Evolutionary conservation across 345 rosid genomes (phyloP), one percentile per base, ranked within the genome.

Genomic region (Alliaria petiolata): DNA sequence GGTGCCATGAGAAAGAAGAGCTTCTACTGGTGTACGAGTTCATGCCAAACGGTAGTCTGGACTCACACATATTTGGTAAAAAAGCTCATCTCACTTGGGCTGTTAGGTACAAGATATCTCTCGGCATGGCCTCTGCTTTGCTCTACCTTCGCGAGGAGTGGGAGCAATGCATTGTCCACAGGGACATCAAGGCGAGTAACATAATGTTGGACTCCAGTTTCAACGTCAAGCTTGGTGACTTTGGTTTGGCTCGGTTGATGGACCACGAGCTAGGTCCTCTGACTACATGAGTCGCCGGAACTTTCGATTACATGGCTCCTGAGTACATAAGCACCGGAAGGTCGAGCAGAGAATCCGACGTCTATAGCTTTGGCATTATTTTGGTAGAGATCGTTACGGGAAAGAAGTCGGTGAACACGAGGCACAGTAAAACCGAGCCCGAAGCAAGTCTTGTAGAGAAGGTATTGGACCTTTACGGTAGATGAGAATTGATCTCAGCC

Each of bases 31-130:
- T 83, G 0, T 86, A 84, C 8, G 90, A 88, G 78, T 83, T 83
- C 76, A 82, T 88, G 90, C 82, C 83, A 5, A 87, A 88, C 26
- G 80, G 90, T 1, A 86, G 85, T 74, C 87, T 84, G 1, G 85
- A 86, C 53, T 25, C 51, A 2, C 90, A 46, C 13, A 46, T 46
- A 46, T 46, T 46, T 46, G 26, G 26, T 46, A 46, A 46, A 46
- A 46, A 46, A 46, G 4, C 13, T 19, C 11, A 17, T 19, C 51
- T 46, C 13, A 26, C 51, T 17, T 46, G 51, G 51, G 25, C 12
- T 16, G 51, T 45, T 45, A 45, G 51, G 51, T 45, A 25, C 51
- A 45, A 45, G 51, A 45, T 45, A 45, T 45, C 51, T 45, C 51
- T 45, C 4, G 25, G 51, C 9, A 26, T 46, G 19, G 51, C 51